A percentile compares a stretch with the other conserved stretches of the same genome.
These are phyloP conservation scores for Cyclostephanos tholiformis DNA, from an alignment of 108 stramenopile species.

Conservation along the genomic window DNA sequence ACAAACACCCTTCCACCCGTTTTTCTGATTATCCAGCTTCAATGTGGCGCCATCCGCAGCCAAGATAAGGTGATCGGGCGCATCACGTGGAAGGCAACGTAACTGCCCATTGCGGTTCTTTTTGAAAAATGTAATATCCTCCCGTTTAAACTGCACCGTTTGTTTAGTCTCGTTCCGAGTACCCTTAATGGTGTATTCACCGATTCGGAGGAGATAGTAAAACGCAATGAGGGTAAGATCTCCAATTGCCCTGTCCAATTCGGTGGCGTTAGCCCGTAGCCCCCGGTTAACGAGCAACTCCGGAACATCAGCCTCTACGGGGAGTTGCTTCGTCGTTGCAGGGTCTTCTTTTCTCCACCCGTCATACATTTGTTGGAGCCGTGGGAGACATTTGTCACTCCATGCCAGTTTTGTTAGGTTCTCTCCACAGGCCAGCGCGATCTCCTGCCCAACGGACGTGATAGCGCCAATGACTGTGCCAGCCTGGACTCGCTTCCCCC, in stretches of 20 bases:
- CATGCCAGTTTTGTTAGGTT: conserved; percentile 12
- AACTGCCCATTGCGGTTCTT: neutral
- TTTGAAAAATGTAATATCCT: conserved; percentile 6
- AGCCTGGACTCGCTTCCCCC: conserved; percentile 8
- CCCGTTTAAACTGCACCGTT: neutral
- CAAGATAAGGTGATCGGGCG: neutral
- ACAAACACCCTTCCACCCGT: neutral
- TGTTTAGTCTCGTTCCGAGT: neutral
- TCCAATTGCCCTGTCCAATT: neutral
- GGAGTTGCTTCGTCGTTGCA: neutral
- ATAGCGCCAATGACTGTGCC: conserved; percentile 9
- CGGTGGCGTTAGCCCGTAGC: neutral
- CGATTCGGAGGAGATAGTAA: neutral
- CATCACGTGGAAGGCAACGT: neutral
- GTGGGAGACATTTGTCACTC: neutral
- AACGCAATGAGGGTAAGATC: too few species aligned
- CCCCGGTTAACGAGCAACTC: neutral
- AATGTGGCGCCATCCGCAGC: neutral
- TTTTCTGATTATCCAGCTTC: neutral
- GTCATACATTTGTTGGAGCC: neutral
- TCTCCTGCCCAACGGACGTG: conserved; percentile 25
- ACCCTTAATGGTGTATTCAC: conserved; percentile 8
- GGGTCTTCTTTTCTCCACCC: conserved; percentile 5
- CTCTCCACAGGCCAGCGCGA: conserved; percentile 10
- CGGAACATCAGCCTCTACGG: neutral